Base-by-base conservation (phyloP, 2,329 filamentous ascomycete species). In the Atkinsonella texensis region DNA sequence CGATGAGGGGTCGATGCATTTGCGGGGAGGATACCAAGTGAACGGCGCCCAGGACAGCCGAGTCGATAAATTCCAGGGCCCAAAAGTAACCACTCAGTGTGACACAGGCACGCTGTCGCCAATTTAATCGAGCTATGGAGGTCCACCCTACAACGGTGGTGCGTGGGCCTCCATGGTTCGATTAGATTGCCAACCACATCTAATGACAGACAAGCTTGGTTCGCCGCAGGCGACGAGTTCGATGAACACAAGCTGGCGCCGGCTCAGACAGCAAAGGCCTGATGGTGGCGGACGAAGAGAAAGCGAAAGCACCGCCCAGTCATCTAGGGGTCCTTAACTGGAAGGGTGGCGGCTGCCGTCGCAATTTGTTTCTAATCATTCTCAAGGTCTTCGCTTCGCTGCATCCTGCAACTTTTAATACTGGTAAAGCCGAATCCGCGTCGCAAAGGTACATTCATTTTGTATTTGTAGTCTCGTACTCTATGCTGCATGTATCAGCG, bases 181-280 rank as follows among this genome's bases (percentile, higher is more conserved):
- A n/a, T n/a, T n/a, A n/a, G n/a, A n/a, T n/a, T n/a, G n/a, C n/a
- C n/a, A n/a, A n/a, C n/a, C n/a, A 9, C 23, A 23, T 17, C 47
- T 38, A 49, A 49, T 42, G 40, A 38, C 38, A 42, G 15, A 8
- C 17, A 5, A n/a, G 20, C 39, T n/a, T 8, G 40, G 23, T 49
- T 49, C 47, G 47, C 35, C 47, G 47, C 38, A 49, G 47, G 38
- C 47, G n/a, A n/a, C n/a, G n/a, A 49, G 35, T 42, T 32, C 28
- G 46, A 35, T 17, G 46, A 40, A 40, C 15, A 31, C 17, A 17
- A 18, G 23, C 15, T 32, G 43, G 18, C 7, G n/a, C n/a, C 18
- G n/a, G 33, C 33, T 10, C 7, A 23, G 43, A 45, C 8, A 45
- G 18, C 20, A 23, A 15, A 23, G 43, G 43, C 3, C 13, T 23